phyloP scores from a whole-genome alignment of 2,329 filamentous ascomycete genomes.

The Taxawa tesnikishii region DNA sequence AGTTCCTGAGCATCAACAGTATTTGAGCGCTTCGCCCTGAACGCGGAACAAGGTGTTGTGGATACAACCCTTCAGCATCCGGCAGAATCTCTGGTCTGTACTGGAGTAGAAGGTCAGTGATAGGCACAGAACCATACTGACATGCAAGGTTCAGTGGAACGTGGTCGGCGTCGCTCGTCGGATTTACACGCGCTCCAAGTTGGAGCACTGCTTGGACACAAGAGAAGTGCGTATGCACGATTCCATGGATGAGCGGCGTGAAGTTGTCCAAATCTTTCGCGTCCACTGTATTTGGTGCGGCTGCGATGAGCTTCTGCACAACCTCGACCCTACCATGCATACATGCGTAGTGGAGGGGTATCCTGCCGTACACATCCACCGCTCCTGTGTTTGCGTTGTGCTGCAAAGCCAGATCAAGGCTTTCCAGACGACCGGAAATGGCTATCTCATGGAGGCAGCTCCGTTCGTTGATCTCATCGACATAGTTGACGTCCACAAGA shows the following conservation, averaged over 20 bases:
- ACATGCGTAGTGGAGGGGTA: slow-evolving; percentile 90
- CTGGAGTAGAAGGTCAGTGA: slow-evolving; percentile 73
- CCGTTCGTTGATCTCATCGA: slow-evolving; percentile 94
- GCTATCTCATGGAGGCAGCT: slow-evolving; percentile 96
- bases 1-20: slow-evolving; percentile 66
- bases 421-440: slow-evolving; percentile 75
- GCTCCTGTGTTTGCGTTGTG: slow-evolving; percentile 64
- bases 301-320: slow-evolving; percentile 55
- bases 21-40: slow-evolving; percentile 73
- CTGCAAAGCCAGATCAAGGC: slow-evolving; percentile 63
- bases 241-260: slow-evolving; percentile 87
- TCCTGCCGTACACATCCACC: slow-evolving; percentile 85
- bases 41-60: slow-evolving; percentile 90
- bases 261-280: slow-evolving; percentile 94
- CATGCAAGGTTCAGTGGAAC: slow-evolving; percentile 91
- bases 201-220: slow-evolving; percentile 70
- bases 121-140: slow-evolving; percentile 76
- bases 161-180: slow-evolving; percentile 75
- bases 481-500: slow-evolving; percentile 78
- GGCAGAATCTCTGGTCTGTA: slow-evolving; percentile 73
- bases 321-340: slow-evolving; percentile 85
- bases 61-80: slow-evolving; percentile 90
- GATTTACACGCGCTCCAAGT: slow-evolving; percentile 73
- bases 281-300: slow-evolving; percentile 52
- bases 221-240: slow-evolving; percentile 71